phyloP scores from a whole-genome alignment of 2,329 filamentous ascomycete genomes.

The Coleophoma crateriformis region DNA sequence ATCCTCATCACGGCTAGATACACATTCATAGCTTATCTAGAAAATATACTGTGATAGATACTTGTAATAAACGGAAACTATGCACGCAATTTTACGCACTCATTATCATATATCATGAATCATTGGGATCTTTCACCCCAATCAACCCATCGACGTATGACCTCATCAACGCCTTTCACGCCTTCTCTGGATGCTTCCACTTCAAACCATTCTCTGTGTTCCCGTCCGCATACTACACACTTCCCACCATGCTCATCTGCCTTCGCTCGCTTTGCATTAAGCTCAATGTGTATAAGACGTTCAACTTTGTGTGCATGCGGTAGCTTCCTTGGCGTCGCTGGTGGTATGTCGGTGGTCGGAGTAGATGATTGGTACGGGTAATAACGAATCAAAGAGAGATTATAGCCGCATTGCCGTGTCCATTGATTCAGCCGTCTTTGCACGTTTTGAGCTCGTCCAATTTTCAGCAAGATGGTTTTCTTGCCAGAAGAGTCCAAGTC shows the following conservation, averaged over 20 bases:
- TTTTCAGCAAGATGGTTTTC: constrained; percentile 64
- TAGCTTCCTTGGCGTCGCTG: constrained; percentile 58
- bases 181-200: constrained; percentile 69
- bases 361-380: constrained; percentile 66
- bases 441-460: constrained; percentile 71
- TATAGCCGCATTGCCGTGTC: constrained; percentile 87
- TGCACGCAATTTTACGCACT: not conserved
- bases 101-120: not conserved
- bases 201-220: constrained; percentile 95
- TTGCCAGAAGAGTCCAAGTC: constrained; percentile 21
- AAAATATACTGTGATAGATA: not conserved
- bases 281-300: constrained; percentile 82
- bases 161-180: constrained; percentile 63
- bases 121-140: constrained; percentile 43
- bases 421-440: constrained; percentile 89
- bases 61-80: not conserved
- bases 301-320: constrained; percentile 86
- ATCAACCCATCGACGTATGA: constrained; percentile 77
- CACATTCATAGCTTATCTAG: not conserved
- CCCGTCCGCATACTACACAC: constrained; percentile 74
- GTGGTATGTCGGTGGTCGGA: constrained; percentile 14
- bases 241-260: constrained; percentile 39
- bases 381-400: constrained; percentile 80
- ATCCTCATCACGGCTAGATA: no score
- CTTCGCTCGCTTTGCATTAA: constrained; percentile 54